phyloP scores from a whole-genome alignment of 306 rosid genomes.

The Medicago arabica region DNA sequence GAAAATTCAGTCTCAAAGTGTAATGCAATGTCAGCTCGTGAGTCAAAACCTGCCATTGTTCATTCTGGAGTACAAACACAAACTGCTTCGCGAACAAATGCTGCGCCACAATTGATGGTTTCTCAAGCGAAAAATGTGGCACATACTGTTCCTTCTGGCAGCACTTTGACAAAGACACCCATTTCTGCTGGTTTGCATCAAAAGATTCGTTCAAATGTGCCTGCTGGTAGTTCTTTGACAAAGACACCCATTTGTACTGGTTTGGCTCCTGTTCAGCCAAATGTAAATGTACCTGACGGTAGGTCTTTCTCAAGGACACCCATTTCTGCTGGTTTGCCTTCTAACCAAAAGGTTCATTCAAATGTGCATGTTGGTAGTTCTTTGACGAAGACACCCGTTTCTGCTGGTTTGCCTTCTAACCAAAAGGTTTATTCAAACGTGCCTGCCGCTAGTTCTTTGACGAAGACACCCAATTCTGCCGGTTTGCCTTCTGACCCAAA shows the following conservation, averaged over 20 bases:
- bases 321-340: too few species aligned
- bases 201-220: slow-evolving; percentile 54
- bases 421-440: too few species aligned
- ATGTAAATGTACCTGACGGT: too few species aligned
- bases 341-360: too few species aligned
- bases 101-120: slow-evolving; percentile 55
- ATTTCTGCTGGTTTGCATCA: slow-evolving; percentile 38
- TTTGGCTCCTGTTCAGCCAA: slow-evolving; percentile 14
- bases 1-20: slow-evolving; percentile 56
- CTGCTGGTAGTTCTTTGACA: not conserved
- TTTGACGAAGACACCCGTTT: too few species aligned
- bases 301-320: too few species aligned
- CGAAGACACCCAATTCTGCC: too few species aligned
- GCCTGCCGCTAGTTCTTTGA: too few species aligned
- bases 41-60: not conserved
- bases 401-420: too few species aligned
- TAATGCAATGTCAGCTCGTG: slow-evolving; percentile 36
- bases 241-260: not conserved
- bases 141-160: slow-evolving; percentile 51
- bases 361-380: too few species aligned
- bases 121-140: slow-evolving; percentile 57
- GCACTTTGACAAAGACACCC: slow-evolving; percentile 49
- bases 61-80: slow-evolving; percentile 10
- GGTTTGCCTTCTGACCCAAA: too few species aligned
- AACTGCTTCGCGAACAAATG: slow-evolving; percentile 15